phyloP scores from a whole-genome alignment of 805 yeast genomes.

The Candida insectalens region DNA sequence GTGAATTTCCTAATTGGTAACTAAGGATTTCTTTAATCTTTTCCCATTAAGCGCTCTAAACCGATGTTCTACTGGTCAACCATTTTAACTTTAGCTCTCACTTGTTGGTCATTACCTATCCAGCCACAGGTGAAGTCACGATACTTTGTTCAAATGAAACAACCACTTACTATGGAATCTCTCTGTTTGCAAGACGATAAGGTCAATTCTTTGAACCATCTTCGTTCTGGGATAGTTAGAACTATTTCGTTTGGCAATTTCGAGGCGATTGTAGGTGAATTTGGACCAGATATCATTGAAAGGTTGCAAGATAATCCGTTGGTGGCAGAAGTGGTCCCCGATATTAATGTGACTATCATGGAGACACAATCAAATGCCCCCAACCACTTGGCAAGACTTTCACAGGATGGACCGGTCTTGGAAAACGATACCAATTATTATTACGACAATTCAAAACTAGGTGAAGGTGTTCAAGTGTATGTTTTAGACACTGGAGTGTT shows the following conservation, averaged over 20 bases:
- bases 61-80: no score
- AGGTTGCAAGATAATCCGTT: constrained; percentile 47
- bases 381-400: constrained; percentile 52
- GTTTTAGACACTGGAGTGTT: constrained; percentile 80
- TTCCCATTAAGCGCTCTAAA: no score
- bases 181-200: constrained; percentile 35
- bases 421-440: constrained; percentile 30
- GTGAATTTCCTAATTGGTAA: no score
- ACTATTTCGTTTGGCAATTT: constrained; percentile 61
- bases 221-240: constrained; percentile 37
- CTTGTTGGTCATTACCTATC: no score
- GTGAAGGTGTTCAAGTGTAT: constrained; percentile 61
- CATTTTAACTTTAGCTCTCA: no score
- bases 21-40: no score
- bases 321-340: constrained; percentile 63
- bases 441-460: constrained; percentile 37
- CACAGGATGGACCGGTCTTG: constrained; percentile 31
- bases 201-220: constrained; percentile 27
- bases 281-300: constrained; percentile 36
- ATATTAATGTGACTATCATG: constrained; percentile 48
- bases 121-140: no score
- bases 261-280: constrained; percentile 59
- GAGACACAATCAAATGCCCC: constrained; percentile 34
- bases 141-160: constrained; percentile 44
- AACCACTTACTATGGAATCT: constrained; percentile 36